Conservation (phyloP, 2,329 filamentous ascomycete genomes). For the Cordyceps javanica region DNA sequence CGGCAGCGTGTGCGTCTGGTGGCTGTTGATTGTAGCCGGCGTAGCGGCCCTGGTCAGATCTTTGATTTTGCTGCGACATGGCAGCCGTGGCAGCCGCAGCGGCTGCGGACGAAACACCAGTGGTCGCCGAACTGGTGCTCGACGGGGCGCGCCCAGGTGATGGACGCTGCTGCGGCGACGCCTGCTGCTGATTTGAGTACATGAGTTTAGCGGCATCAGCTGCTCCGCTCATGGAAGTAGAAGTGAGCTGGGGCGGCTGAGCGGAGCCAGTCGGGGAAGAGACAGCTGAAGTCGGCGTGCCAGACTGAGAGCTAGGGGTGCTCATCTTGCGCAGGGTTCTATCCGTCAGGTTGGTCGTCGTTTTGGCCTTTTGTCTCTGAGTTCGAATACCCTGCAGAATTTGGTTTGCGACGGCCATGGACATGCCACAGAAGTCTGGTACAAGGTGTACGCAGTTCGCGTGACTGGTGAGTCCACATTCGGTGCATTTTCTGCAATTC, state of each 20-base stretch:
- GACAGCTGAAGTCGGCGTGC: constrained; percentile 22
- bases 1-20: constrained; percentile 29
- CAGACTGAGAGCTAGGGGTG: constrained; percentile 39
- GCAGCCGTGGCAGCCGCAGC: constrained; percentile 53
- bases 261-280: constrained; percentile 18
- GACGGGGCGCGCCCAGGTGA: constrained; percentile 47
- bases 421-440: constrained; percentile 98
- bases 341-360: constrained; percentile 53
- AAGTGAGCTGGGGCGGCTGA: constrained; percentile 16
- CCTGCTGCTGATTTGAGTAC: constrained; percentile 46
- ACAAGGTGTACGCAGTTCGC: constrained; percentile 89
- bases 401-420: constrained; percentile 92
- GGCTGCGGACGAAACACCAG: constrained; percentile 19
- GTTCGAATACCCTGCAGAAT: constrained; percentile 82
- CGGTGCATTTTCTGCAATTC: constrained; percentile 84
- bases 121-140: constrained; percentile 27
- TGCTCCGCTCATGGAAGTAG: constrained; percentile 41
- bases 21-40: constrained; percentile 30
- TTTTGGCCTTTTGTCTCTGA: constrained; percentile 56
- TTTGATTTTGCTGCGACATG: constrained; percentile 42
- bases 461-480: constrained; percentile 90
- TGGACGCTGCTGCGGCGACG: constrained; percentile 33
- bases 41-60: constrained; percentile 30
- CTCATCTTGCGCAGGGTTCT: constrained; percentile 56
- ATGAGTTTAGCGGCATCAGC: constrained; percentile 59